Evolutionary conservation across 768 basidiomycete species (phyloP).

Genomic region (Thelephora aurantiotincta): DNA sequence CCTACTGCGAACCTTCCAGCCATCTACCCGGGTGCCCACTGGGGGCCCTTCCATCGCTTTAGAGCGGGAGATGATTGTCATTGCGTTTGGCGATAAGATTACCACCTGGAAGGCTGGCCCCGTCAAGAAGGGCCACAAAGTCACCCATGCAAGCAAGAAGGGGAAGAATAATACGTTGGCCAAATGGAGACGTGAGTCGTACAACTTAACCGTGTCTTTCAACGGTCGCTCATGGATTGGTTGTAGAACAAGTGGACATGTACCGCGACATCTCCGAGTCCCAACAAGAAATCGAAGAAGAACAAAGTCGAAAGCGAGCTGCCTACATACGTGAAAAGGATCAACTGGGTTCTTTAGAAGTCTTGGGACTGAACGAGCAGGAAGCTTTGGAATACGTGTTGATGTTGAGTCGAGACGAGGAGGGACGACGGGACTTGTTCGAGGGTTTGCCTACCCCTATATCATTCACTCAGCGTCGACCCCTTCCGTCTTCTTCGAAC

Average conservation of each 20-base stretch:
- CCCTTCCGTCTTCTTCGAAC: constrained; percentile 24
- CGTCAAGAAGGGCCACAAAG: constrained; percentile 20
- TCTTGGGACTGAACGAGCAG: constrained; percentile 57
- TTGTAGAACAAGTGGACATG: constrained; percentile 49
- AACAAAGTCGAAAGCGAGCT: constrained; percentile 23
- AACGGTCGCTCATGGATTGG: not conserved
- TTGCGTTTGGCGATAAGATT: constrained; percentile 44
- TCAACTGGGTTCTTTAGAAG: constrained; percentile 39
- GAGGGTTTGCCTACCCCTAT: constrained; percentile 3
- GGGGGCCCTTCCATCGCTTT: constrained; percentile 33
- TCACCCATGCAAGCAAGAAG: constrained; percentile 12
- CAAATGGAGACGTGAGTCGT: constrained; percentile 24
- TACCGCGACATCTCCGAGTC: constrained; percentile 50
- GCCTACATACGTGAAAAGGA: constrained; percentile 36
- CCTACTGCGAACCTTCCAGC: constrained; percentile 38
- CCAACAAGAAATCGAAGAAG: constrained; percentile 32
- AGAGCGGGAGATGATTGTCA: constrained; percentile 39
- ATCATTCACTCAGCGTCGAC: constrained; percentile 13
- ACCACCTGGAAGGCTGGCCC: constrained; percentile 56
- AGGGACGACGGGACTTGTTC: constrained; percentile 18
- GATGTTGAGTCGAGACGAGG: constrained; percentile 79
- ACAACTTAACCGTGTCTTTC: not conserved
- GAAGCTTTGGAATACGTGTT: constrained; percentile 71
- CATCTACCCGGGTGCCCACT: constrained; percentile 19
- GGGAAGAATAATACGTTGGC: constrained; percentile 9